A percentile compares a stretch with the other conserved stretches of the same genome.
Evolutionary conservation across 108 stramenopile species (phyloP).

Genomic region (Skeletonema marinoi): DNA sequence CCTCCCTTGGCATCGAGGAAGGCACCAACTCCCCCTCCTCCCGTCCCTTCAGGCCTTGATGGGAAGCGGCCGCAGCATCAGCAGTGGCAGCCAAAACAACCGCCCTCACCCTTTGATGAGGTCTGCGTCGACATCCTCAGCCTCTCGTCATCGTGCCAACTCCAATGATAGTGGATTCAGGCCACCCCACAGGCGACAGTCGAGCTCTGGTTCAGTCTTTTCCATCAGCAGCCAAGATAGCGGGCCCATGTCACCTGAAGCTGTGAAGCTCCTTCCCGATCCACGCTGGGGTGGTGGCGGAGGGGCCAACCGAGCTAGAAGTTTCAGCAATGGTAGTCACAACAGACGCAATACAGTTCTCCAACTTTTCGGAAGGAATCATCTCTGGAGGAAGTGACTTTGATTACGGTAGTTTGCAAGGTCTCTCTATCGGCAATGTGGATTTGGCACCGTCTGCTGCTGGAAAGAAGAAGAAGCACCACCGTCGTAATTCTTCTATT

Average conservation of each 20-base stretch:
- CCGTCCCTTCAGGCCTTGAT: neutral
- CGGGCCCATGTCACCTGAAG: slow-evolving; percentile 9
- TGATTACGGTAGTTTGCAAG: neutral
- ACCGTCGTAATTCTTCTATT: slow-evolving; percentile 23
- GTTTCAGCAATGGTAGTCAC: slow-evolving; percentile 28
- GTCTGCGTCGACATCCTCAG: neutral
- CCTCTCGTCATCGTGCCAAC: slow-evolving; percentile 22
- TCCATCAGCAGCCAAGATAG: slow-evolving; percentile 19
- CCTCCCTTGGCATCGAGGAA: neutral
- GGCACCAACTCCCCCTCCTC: neutral
- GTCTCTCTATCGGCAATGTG: slow-evolving; percentile 1
- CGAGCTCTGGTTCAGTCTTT: slow-evolving; percentile 14
- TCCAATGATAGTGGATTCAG: slow-evolving; percentile 16
- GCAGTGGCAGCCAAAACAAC: slow-evolving; percentile 2
- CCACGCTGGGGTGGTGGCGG: slow-evolving; percentile 45
- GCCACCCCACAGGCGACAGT: slow-evolving; percentile 3
- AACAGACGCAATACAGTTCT: slow-evolving; percentile 13
- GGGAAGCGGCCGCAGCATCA: slow-evolving; percentile 1
- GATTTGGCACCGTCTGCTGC: neutral
- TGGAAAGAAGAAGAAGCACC: slow-evolving; percentile 7
- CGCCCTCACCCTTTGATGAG: neutral
- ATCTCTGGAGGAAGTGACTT: neutral
- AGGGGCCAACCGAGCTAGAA: slow-evolving; percentile 27
- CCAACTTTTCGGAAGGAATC: neutral
- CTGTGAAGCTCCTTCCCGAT: slow-evolving; percentile 39